These are phyloP conservation scores for Tritrichomonas musculus DNA, from an alignment of 208 protist species.

Conservation along the genomic window DNA sequence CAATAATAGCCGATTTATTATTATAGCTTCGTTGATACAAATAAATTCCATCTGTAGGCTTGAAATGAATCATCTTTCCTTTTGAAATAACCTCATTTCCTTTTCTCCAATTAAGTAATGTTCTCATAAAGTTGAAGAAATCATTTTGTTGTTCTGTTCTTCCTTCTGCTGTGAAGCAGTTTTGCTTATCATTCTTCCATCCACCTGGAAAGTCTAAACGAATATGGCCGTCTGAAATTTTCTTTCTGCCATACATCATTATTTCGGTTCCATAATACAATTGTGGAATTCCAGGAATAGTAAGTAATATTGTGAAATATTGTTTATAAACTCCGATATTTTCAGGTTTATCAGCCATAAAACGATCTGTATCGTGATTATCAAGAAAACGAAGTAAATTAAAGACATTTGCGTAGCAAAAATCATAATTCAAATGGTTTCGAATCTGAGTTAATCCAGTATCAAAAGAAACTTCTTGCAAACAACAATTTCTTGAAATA, in stretches of 20 bases:
- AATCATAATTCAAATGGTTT: neutral
- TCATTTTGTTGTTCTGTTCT: neutral
- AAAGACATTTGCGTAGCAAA: neutral
- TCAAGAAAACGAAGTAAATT: neutral
- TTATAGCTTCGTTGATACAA: neutral
- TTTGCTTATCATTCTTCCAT: neutral
- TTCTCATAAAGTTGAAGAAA: neutral
- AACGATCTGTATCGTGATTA: neutral
- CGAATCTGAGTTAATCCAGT: neutral
- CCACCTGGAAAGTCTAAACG: neutral
- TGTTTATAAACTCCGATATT: neutral
- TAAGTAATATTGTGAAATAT: neutral
- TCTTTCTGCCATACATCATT: neutral
- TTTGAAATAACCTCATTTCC: neutral
- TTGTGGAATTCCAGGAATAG: neutral
- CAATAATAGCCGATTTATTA: neutral
- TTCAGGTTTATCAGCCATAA: neutral
- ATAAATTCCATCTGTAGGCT: neutral
- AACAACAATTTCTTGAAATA: too few species aligned
- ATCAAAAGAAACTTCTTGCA: neutral
- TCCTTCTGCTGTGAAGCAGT: neutral
- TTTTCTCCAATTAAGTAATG: neutral
- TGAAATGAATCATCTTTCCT: neutral
- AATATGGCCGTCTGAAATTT: neutral
- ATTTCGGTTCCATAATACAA: neutral